phyloP scores from a whole-genome alignment of 768 basidiomycete genomes.

The Lactifluus pinguis region DNA sequence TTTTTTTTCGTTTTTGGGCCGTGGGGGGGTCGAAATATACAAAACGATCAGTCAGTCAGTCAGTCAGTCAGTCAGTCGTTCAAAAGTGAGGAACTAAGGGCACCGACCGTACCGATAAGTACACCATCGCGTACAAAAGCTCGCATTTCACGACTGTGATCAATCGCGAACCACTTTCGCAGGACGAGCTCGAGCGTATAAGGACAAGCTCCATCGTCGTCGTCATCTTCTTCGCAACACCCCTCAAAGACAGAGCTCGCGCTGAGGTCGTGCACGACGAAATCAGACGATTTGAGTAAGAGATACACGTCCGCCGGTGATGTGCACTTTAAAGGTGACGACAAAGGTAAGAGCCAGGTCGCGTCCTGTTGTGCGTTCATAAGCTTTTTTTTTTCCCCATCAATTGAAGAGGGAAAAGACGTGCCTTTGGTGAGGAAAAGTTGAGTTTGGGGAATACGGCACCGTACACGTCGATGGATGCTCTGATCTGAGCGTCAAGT shows the following conservation, averaged over 20 bases:
- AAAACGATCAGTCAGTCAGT: too few species aligned
- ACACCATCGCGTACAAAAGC: conserved; percentile 76
- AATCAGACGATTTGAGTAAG: conserved; percentile 87
- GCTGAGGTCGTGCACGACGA: conserved; percentile 71
- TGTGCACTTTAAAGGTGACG: conserved; percentile 78
- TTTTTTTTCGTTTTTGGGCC: conserved; percentile 30
- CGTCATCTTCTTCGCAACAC: conserved; percentile 28
- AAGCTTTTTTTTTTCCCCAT: too few species aligned
- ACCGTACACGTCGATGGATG: conserved; percentile 56
- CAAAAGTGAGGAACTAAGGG: too few species aligned
- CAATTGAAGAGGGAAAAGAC: conserved; percentile 12
- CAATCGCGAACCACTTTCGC: conserved; percentile 84
- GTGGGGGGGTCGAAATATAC: too few species aligned
- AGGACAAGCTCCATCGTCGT: neutral
- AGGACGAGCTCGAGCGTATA: conserved; percentile 80
- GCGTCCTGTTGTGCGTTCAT: conserved; percentile 63
- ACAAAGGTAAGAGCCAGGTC: conserved; percentile 79
- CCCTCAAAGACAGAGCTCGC: conserved; percentile 55
- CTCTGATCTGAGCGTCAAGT: conserved; percentile 64
- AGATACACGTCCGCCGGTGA: conserved; percentile 87
- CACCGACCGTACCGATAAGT: conserved; percentile 54
- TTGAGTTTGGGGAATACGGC: conserved; percentile 95
- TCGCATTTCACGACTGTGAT: conserved; percentile 75
- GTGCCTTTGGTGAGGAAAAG: conserved; percentile 86
- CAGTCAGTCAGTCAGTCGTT: too few species aligned